These are phyloP conservation scores for Penstemon eatonii DNA, from an alignment of 257 asterid species.

Conservation along the genomic window DNA sequence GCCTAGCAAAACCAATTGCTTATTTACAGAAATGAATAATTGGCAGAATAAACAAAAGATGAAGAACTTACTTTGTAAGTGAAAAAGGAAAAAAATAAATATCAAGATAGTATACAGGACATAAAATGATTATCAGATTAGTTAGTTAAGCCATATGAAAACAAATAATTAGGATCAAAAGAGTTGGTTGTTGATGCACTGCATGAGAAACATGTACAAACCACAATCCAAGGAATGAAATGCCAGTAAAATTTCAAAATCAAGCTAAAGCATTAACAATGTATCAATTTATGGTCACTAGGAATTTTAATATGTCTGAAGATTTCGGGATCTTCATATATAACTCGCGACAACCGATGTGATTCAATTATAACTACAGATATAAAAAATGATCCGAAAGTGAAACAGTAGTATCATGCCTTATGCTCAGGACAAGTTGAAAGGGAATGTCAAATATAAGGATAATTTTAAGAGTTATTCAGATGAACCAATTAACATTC, in stretches of 20 bases:
- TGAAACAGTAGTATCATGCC: neutral
- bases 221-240: neutral
- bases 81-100: neutral
- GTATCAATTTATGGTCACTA: no score
- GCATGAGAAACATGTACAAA: neutral
- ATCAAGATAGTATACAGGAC: slow-evolving; percentile 1
- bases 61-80: neutral
- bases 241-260: neutral
- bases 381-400: neutral
- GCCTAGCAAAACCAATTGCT: slow-evolving; percentile 41
- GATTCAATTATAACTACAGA: neutral
- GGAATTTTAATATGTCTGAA: neutral
- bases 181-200: neutral
- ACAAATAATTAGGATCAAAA: slow-evolving; percentile 1
- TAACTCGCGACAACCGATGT: no score
- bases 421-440: neutral
- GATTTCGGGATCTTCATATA: neutral
- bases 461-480: neutral
- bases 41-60: neutral
- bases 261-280: neutral
- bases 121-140: neutral
- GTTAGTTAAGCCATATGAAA: neutral
- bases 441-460: neutral
- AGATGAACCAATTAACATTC: neutral
- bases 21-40: neutral